Base-by-base conservation (phyloP, 768 basidiomycete genomes). In the Serpula lacrymans region DNA sequence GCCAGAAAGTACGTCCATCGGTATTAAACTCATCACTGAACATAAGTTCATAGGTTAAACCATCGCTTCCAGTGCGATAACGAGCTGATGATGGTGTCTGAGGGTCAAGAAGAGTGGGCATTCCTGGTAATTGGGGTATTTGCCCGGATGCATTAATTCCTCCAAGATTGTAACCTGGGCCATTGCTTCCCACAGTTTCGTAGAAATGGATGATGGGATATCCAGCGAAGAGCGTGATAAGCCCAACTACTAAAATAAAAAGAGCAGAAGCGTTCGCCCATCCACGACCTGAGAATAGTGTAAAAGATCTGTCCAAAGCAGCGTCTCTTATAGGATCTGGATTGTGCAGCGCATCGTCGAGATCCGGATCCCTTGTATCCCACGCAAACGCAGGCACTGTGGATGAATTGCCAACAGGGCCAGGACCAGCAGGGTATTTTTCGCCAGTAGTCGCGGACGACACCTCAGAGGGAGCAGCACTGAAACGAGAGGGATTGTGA, bases 331-430 rank as follows among this genome's bases (percentile, higher is more conserved):
- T 69, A 20, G 86, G 77, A 67, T 90, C 88, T 32, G 81, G 90
- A 68, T 90, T 88, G 61, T 97, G 94, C 16, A 97, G 73, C 16
- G 80, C 76, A 59, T 97, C 94, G 67, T 96, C 93, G 13, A 86
- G 71, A 57, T 94, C 91, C 7, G 89, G 82, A 42, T 91, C 90
- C 55, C 75, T 80, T 17, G 67, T 67, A 59, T 89, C 88, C 83
- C 85, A 90, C 51, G 82, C 54, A 55, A 79, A 84, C 53, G 80
- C 73, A 12, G 84, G 85, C 4, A 87, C 72, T 0, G 84, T 78
- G 7, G 77, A 73, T 7, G 78, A 81, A 48, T 75, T 67, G 48
- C 68, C 58, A 17, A 68, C 34, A 11, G 33, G n/a, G 18, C 42
- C 53, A 11, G 33, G n/a, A 18, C 42, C 53, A 9, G 34, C 49